These are phyloP conservation scores for Botrytis sinoallii DNA, from an alignment of 2,329 filamentous ascomycete genomes.

Conservation along the genomic window DNA sequence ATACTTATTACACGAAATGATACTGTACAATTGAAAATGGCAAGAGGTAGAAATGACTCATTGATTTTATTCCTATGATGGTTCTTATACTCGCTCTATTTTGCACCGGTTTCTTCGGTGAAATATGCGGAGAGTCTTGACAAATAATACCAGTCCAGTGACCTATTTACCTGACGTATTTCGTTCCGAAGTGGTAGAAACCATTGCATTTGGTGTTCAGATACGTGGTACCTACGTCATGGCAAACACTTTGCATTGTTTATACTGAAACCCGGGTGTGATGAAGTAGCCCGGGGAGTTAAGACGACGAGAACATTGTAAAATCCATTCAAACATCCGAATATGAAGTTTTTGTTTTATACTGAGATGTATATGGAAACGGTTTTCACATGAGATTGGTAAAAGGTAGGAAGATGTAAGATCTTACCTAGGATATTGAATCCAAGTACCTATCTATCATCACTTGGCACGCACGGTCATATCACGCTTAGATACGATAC, in stretches of 20 bases:
- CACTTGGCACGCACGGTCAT: neutral
- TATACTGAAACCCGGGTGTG: neutral
- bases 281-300: neutral
- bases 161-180: neutral
- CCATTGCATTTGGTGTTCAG: neutral
- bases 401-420: neutral
- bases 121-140: constrained; percentile 5
- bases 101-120: neutral
- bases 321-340: neutral
- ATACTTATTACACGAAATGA: neutral
- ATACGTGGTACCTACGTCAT: neutral
- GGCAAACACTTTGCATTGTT: neutral
- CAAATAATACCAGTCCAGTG: neutral
- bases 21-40: neutral
- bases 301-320: neutral
- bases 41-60: neutral
- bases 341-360: neutral
- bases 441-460: neutral
- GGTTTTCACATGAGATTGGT: neutral
- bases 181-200: neutral
- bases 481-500: neutral
- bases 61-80: neutral
- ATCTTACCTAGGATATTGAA: neutral
- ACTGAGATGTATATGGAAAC: neutral
- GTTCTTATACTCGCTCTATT: neutral